A percentile compares a stretch with the other conserved stretches of the same genome.
phyloP scores from a whole-genome alignment of 2,329 filamentous ascomycete species.

The Ceratocystis destructans region DNA sequence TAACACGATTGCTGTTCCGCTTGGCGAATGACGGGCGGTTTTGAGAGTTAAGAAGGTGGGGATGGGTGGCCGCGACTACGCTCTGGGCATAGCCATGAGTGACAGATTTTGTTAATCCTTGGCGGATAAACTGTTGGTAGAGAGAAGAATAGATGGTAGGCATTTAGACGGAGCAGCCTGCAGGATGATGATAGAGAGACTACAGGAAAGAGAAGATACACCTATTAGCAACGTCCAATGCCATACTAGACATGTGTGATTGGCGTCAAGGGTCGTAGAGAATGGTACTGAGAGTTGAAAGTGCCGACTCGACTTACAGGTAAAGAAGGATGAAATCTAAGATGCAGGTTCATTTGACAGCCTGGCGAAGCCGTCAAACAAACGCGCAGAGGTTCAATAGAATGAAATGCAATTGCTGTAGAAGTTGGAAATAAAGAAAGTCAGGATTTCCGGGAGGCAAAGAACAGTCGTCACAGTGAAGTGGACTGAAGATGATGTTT shows the following conservation, averaged over 20 bases:
- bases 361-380: slow-evolving; percentile 63
- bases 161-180: slow-evolving; percentile 60
- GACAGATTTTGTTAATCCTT: slow-evolving; percentile 86
- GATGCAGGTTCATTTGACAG: slow-evolving; percentile 99
- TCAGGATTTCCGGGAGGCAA: slow-evolving; percentile 6
- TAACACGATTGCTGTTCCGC: slow-evolving; percentile 41
- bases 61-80: slow-evolving; percentile 84
- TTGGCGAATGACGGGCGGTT: slow-evolving; percentile 50
- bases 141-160: slow-evolving; percentile 55
- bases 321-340: slow-evolving; percentile 45
- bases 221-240: no score
- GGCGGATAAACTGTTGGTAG: slow-evolving; percentile 77
- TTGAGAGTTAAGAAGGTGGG: slow-evolving; percentile 60
- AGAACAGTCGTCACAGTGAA: slow-evolving; percentile 9
- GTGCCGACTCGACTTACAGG: slow-evolving; percentile 22
- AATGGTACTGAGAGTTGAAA: background rate
- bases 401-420: slow-evolving; percentile 20
- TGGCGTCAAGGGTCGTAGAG: no score
- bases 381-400: slow-evolving; percentile 51
- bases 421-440: slow-evolving; percentile 20
- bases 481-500: slow-evolving; percentile 3
- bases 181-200: slow-evolving; percentile 39
- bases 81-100: slow-evolving; percentile 97
- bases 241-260: no score
- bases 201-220: slow-evolving; percentile 27